phyloP scores from a whole-genome alignment of 148 eudicot genomes.

The Amaranthus palmeri region DNA sequence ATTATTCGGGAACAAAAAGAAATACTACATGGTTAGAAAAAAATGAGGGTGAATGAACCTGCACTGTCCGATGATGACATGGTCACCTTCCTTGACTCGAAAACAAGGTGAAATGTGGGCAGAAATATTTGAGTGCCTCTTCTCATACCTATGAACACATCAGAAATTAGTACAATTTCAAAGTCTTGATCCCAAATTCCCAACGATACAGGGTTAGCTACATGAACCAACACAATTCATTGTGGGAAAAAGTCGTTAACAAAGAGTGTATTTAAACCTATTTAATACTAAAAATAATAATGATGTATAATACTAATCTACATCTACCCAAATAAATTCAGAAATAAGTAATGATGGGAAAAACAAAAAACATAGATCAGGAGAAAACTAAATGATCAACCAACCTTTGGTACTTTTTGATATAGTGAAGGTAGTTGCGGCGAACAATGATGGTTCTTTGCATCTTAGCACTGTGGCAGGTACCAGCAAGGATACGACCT shows the following conservation, averaged over 20 bases:
- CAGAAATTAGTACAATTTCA: background rate
- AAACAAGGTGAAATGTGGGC: slow-evolving; percentile 59
- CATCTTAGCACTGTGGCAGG: slow-evolving; percentile 80
- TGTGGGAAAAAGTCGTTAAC: too few species aligned
- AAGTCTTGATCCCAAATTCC: too few species aligned
- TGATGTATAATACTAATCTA: too few species aligned
- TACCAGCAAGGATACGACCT: slow-evolving; percentile 63
- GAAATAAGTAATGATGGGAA: too few species aligned
- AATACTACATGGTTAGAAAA: too few species aligned
- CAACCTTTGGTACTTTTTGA: slow-evolving; percentile 64
- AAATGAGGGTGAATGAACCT: slow-evolving; percentile 22
- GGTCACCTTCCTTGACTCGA: slow-evolving; percentile 65
- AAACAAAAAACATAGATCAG: background rate
- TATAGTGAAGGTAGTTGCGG: slow-evolving; percentile 60
- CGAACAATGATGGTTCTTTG: slow-evolving; percentile 56
- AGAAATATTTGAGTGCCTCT: slow-evolving; percentile 59
- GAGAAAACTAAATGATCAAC: background rate
- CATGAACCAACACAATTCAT: too few species aligned
- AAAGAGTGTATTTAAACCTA: background rate
- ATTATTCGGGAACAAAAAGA: background rate
- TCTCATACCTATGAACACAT: slow-evolving; percentile 37
- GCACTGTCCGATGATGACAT: slow-evolving; percentile 57
- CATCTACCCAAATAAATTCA: too few species aligned
- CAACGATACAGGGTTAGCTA: too few species aligned
- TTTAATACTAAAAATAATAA: too few species aligned